Evolutionary conservation across 2,329 filamentous ascomycete species (phyloP), one percentile per base, ranked within the genome.

Genomic region (Calonectria honghensis): DNA sequence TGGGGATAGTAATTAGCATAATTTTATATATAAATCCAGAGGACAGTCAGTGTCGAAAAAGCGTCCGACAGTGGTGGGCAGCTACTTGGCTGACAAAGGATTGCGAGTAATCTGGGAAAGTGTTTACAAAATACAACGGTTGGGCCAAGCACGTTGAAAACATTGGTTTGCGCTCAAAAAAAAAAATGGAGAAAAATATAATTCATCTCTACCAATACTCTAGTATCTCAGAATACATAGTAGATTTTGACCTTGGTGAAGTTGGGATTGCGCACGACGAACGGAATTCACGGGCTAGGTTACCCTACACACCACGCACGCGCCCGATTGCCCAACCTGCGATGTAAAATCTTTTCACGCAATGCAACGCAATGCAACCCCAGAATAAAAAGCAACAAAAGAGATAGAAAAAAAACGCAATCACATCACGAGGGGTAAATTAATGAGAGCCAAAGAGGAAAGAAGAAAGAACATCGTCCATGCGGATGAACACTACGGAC

Each of bases 231-330:
- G 6, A 45, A 2, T 2, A 24, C n/a, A 48, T 48, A 7, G 24
- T 24, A 24, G 3, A 11, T 24, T n/a, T 4, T 24, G n/a, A 48
- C 5, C 20, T 24, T 24, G n/a, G 6, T 2, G 24, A 13, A 11
- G 10, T 5, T 31, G 13, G 6, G 27, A n/a, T n/a, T n/a, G n/a
- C n/a, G n/a, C n/a, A n/a, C n/a, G n/a, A n/a, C n/a, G n/a, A n/a
- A n/a, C n/a, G n/a, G n/a, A n/a, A n/a, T n/a, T n/a, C n/a, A n/a
- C n/a, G n/a, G n/a, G n/a, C n/a, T n/a, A n/a, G 16, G 18, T 35
- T 57, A 57, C 52, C 52, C 52, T 57, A 57, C 29, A 57, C 31
- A n/a, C n/a, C n/a, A n/a, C n/a, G n/a, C n/a, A n/a, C n/a, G n/a
- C n/a, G n/a, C n/a, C n/a, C 50, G 1, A 6, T 9, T 32, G 9